These are phyloP conservation scores for Zygosaccharomyces rouxii DNA, from an alignment of 805 yeast genomes.

Conservation along the genomic window DNA sequence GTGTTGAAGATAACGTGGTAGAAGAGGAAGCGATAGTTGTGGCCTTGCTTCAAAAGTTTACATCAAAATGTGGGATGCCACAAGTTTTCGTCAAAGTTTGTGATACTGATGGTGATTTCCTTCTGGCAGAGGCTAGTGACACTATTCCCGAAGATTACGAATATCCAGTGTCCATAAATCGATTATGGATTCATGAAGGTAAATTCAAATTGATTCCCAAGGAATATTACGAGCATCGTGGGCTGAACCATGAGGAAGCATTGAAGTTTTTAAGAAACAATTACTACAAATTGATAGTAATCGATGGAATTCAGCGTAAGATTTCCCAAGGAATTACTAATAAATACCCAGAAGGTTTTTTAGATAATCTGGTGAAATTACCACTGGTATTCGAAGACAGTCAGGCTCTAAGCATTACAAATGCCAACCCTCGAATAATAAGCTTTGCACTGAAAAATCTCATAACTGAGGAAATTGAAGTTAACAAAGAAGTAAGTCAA, in stretches of 20 bases:
- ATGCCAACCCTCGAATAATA: constrained; percentile 18
- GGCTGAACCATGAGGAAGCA: constrained; percentile 39
- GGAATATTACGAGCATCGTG: constrained; percentile 33
- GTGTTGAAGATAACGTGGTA: constrained; percentile 41
- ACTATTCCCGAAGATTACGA: constrained; percentile 43
- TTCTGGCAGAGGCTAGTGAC: constrained; percentile 48
- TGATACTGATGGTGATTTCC: constrained; percentile 56
- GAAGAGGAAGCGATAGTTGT: constrained; percentile 46
- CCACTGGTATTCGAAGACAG: constrained; percentile 18
- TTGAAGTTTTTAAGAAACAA: constrained; percentile 39
- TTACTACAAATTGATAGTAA: constrained; percentile 35
- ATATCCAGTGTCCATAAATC: constrained; percentile 40
- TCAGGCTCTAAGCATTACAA: constrained; percentile 11
- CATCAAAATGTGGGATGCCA: constrained; percentile 21
- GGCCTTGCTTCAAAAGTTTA: constrained; percentile 38
- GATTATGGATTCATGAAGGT: constrained; percentile 50
- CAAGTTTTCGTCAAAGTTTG: constrained; percentile 42
- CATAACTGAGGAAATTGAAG: constrained; percentile 6
- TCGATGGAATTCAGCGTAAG: constrained; percentile 20
- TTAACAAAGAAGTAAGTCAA: background rate
- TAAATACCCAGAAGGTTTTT: constrained; percentile 31
- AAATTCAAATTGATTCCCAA: constrained; percentile 40
- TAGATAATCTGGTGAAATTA: constrained; percentile 25
- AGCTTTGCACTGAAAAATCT: constrained; percentile 21
- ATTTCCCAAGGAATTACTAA: constrained; percentile 17